These are phyloP conservation scores for Croton setiger DNA, from an alignment of 441 rosid genomes.

Conservation along the genomic window DNA sequence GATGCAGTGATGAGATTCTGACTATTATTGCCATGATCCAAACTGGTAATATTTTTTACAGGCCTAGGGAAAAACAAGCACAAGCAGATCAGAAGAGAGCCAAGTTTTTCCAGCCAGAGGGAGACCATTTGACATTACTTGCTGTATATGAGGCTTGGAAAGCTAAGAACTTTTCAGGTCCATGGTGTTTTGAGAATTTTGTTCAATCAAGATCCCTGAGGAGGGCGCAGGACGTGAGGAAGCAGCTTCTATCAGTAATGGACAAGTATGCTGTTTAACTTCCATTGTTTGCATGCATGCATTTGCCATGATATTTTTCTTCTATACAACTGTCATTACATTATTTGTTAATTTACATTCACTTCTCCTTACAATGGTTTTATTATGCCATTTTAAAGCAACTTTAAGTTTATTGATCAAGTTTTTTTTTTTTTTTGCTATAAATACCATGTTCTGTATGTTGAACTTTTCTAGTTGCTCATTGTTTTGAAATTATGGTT, in stretches of 20 bases:
- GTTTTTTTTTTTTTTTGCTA: background rate
- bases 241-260: slow-evolving; percentile 87
- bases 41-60: slow-evolving; percentile 78
- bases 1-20: slow-evolving; percentile 85
- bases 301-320: slow-evolving; percentile 5
- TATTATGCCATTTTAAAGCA: background rate
- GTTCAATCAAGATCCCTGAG: slow-evolving; percentile 77
- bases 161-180: slow-evolving; percentile 83
- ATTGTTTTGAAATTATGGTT: background rate
- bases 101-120: slow-evolving; percentile 87
- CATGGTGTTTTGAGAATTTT: slow-evolving; percentile 89
- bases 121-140: slow-evolving; percentile 83
- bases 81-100: slow-evolving; percentile 92
- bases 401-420: background rate
- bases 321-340: background rate
- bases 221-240: slow-evolving; percentile 85
- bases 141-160: slow-evolving; percentile 94
- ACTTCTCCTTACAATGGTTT: background rate
- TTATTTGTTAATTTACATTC: background rate
- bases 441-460: background rate
- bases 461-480: background rate
- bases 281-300: background rate
- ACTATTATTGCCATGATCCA: slow-evolving; percentile 86
- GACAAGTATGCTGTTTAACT: slow-evolving; percentile 55
- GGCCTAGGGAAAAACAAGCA: slow-evolving; percentile 92